phyloP scores from a whole-genome alignment of 495 filamentous ascomycete species.

The Podospora conica region DNA sequence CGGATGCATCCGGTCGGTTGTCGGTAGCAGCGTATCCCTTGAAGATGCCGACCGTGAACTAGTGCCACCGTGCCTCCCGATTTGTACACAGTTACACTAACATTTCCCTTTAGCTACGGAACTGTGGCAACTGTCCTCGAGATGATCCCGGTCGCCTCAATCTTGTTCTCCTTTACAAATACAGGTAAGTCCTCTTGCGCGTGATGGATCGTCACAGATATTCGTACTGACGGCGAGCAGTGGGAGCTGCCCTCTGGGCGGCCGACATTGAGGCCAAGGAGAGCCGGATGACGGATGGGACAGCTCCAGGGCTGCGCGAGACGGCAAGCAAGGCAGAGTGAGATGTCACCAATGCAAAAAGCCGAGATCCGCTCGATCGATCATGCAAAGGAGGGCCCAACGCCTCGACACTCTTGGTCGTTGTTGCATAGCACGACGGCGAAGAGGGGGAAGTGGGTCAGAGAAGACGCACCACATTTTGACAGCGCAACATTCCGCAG shows the following conservation, averaged over 20 bases:
- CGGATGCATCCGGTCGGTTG: neutral
- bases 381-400: slow-evolving; percentile 12
- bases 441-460: slow-evolving; percentile 8
- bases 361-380: slow-evolving; percentile 22
- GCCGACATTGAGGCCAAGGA: slow-evolving; percentile 74
- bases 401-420: slow-evolving; percentile 1
- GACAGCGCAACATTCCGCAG: slow-evolving; percentile 23
- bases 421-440: slow-evolving; percentile 8
- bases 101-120: slow-evolving; percentile 56
- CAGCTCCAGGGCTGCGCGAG: slow-evolving; percentile 48
- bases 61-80: slow-evolving; percentile 5
- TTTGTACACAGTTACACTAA: slow-evolving; percentile 2
- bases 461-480: slow-evolving; percentile 25
- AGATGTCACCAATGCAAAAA: slow-evolving; percentile 20
- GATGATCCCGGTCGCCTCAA: slow-evolving; percentile 74
- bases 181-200: slow-evolving; percentile 45
- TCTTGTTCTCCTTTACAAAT: slow-evolving; percentile 86
- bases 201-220: neutral
- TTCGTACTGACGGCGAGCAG: slow-evolving; percentile 26
- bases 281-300: slow-evolving; percentile 41
- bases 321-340: slow-evolving; percentile 51
- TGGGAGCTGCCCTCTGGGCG: slow-evolving; percentile 91
- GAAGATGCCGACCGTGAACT: neutral
- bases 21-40: neutral
- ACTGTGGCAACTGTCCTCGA: slow-evolving; percentile 70